phyloP scores from a whole-genome alignment of 176 grass and related monocot species.

The Musa beccarii region DNA sequence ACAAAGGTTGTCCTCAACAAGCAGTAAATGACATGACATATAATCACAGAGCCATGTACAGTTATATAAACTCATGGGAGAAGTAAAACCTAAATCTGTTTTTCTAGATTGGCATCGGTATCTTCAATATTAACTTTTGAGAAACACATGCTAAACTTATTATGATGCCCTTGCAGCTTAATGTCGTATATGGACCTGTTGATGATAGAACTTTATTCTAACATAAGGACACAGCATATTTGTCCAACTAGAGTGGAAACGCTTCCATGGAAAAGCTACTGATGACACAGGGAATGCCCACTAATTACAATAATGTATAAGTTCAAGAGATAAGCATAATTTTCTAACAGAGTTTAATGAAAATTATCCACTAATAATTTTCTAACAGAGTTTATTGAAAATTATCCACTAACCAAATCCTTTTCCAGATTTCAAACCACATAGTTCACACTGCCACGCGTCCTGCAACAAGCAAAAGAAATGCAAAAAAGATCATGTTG shows the following conservation, averaged over 20 bases:
- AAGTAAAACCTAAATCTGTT: not conserved
- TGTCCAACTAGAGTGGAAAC: not conserved
- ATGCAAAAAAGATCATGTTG: not conserved
- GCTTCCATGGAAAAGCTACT: not conserved
- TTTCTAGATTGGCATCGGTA: not conserved
- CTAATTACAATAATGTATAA: not conserved
- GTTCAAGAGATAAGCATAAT: not conserved
- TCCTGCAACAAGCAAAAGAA: slow-evolving; percentile 35
- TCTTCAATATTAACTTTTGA: not conserved
- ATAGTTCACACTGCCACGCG: slow-evolving; percentile 80
- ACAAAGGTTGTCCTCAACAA: too few relatives aligned
- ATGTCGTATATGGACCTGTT: not conserved
- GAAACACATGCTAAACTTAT: not conserved
- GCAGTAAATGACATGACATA: too few relatives aligned
- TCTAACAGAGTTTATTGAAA: not conserved
- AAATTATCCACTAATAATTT: slow-evolving; percentile 26
- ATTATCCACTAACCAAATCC: slow-evolving; percentile 75
- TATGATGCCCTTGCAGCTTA: not conserved
- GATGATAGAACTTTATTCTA: too few relatives aligned
- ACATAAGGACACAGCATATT: too few relatives aligned
- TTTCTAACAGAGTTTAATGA: not conserved
- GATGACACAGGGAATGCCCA: not conserved
- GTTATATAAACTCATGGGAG: not conserved
- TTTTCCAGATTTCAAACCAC: slow-evolving; percentile 65
- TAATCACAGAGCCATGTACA: not conserved